Base-by-base conservation (phyloP, 2,329 filamentous ascomycete genomes). In the Fusarium abutilonis region DNA sequence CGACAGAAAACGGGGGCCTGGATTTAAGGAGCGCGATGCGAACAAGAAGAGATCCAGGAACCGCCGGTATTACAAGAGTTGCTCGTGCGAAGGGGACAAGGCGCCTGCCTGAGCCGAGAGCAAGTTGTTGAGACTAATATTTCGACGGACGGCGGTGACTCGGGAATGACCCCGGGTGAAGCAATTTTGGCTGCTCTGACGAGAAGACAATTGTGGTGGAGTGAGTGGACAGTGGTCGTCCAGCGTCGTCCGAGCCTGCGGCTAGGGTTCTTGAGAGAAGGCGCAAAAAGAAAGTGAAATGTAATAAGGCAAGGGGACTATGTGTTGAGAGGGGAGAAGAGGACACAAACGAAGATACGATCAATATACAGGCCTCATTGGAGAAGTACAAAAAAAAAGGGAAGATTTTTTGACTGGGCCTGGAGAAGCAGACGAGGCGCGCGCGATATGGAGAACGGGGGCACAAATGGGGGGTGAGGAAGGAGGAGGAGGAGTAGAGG, bases 331-430 rank as follows among this genome's bases (percentile, higher is more conserved):
- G 39, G 43, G 49, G 64, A 48, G 50, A 52, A 47, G 56, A 53
- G 63, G 59, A 43, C 66, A 69, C 69, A 72, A 72, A 72, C 67
- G 66, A 72, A 73, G 64, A 64, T 69, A 68, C 59, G 63, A 70
- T 75, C 71, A 75, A 75, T 74, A 74, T 73, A 76, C 72, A 76
- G 68, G 74, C 73, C 72, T 71, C 74, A 75, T 74, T 60, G 63
- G 66, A 64, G 54, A 66, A 67, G 56, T 63, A 62, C 59, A 64
- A 60, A 63, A 58, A 56, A 63, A 54, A 60, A 60, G 48, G 9
- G 53, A 61, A 60, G 50, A 52, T 59, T 66, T 67, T 67, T 67
- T 62, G 65, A 61, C 56, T 55, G 60, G 65, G 67, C 65, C 69
- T 68, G 64, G 71, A 69, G 69, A 67, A 70, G 66, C 49, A 69